Evolutionary conservation across 2,329 filamentous ascomycete genomes (phyloP).

Genomic region (Pleochaeta shiraiana): DNA sequence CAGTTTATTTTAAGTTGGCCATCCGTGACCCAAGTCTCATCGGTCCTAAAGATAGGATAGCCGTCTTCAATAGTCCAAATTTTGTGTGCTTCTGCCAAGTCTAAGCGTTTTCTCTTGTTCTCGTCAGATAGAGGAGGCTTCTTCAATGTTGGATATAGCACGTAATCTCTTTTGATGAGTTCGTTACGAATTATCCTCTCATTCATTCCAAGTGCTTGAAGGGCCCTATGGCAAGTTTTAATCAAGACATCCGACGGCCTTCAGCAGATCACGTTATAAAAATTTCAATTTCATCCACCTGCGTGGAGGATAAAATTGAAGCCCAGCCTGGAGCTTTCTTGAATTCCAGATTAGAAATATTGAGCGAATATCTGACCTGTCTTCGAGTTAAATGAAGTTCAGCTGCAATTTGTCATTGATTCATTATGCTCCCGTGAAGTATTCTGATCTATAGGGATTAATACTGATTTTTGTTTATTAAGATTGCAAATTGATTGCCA

Average conservation of each 20-base stretch:
- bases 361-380: background rate
- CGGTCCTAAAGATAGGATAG: background rate
- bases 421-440: slow-evolving; percentile 2
- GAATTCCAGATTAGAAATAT: background rate
- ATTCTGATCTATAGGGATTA: slow-evolving; percentile 4
- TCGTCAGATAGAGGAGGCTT: background rate
- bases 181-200: background rate
- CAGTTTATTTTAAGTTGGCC: background rate
- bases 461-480: too few species aligned
- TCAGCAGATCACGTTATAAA: background rate
- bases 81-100: background rate
- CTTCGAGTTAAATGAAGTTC: background rate
- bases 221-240: background rate
- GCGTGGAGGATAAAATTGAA: background rate
- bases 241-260: background rate
- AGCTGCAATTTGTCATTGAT: background rate
- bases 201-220: background rate
- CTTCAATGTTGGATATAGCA: background rate
- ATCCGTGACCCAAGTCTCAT: background rate
- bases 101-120: background rate
- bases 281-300: background rate
- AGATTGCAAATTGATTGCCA: too few species aligned
- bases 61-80: background rate
- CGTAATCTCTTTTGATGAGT: background rate
- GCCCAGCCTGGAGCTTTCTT: background rate